A percentile compares a stretch with the other conserved stretches of the same genome.
Conservation (phyloP, 2,329 filamentous ascomycete genomes). For the Trichoderma simmonsii region DNA sequence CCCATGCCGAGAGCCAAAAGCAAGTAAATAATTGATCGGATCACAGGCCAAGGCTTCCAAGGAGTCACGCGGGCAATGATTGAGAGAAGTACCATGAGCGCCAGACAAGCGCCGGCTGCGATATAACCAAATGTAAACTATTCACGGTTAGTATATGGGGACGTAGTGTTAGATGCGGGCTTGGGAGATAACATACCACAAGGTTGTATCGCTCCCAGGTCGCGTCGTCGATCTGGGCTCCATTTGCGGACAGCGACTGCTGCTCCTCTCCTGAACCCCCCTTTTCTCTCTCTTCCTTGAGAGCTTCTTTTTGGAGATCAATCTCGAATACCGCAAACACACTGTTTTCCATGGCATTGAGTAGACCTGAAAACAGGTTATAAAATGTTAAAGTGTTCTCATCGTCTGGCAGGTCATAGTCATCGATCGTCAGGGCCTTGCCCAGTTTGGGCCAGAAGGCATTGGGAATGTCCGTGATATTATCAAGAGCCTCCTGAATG, state of each 20-base stretch:
- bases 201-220: constrained; percentile 29
- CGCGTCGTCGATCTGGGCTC: constrained; percentile 25
- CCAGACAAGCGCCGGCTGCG: constrained; percentile 31
- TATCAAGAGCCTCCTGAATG: constrained; percentile 27
- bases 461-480: constrained; percentile 29
- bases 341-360: constrained; percentile 28
- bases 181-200: constrained; percentile 27
- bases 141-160: neutral
- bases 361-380: neutral
- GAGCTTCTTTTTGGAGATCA: constrained; percentile 24
- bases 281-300: constrained; percentile 11
- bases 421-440: neutral
- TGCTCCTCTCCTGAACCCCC: neutral
- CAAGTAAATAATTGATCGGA: constrained; percentile 30
- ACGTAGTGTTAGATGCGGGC: no score
- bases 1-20: constrained; percentile 31
- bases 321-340: constrained; percentile 33
- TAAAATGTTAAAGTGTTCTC: neutral
- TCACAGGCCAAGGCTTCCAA: constrained; percentile 33
- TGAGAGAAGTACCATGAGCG: constrained; percentile 33
- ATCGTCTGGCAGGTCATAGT: neutral
- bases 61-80: constrained; percentile 30
- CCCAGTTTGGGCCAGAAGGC: constrained; percentile 27
- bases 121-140: constrained; percentile 38
- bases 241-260: constrained; percentile 17